Evolutionary conservation across 2,329 filamentous ascomycete genomes (phyloP), one percentile per base, ranked within the genome.

Genomic region (Cercospora zeae-maydis): DNA sequence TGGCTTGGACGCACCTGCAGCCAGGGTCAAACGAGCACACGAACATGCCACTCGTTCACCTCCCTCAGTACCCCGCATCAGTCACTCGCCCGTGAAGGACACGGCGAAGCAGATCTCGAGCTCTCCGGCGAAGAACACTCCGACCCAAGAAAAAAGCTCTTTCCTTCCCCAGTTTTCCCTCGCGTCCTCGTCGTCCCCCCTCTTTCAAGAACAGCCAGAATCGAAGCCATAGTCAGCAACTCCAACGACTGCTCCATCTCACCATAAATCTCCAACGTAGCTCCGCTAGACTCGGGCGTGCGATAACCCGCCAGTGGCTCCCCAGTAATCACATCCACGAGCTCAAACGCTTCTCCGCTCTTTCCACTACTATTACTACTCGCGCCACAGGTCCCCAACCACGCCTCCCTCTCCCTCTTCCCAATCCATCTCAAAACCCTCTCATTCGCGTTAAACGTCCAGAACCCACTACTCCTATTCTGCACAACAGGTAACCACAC

Each of bases 401-500:
- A 49, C 5, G 42, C 27, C 11, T 49, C 42, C 21, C 14, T 27
- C 49, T 16, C 49, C 13, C 49, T 31, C 21, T 49, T 49, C 49
- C n/a, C 49, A 7, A 14, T 31, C 57, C 57, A 53, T 9, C 34
- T 16, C 19, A 59, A 24, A 1, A 37, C 45, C 24, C 57, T 37
- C 8, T 53, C 31, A 37, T 37, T 37, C 11, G 42, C 56, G 14
- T 51, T 51, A 21, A 59, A 59, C 30, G 39, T 59, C 56, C 56
- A 59, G 3, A 21, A 30, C 8, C 56, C n/a, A n/a, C n/a, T 33
- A 36, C 13, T 27, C 3, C 47, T 34, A 14, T 34, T 53, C 21
- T 36, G 27, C 13, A 53, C 47, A 5, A 59, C 57, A 30, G 57
- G 57, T 3, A 59, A 34, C 57, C 57, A 59, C 14, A 59, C 42